These are phyloP conservation scores for Diaporthe humulicola DNA, from an alignment of 2,329 filamentous ascomycete genomes.

Conservation along the genomic window DNA sequence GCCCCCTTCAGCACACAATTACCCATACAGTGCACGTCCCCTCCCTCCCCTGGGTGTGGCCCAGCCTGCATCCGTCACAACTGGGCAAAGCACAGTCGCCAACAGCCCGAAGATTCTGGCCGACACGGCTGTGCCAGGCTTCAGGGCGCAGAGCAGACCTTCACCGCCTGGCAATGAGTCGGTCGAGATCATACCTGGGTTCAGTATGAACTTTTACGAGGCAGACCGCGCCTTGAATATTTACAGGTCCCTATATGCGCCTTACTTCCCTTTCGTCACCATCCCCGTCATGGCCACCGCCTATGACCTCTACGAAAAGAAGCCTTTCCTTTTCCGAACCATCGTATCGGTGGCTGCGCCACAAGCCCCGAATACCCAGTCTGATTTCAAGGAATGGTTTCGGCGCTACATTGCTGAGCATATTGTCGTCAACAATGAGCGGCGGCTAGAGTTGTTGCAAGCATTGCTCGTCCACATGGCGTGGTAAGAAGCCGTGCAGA, in stretches of 20 bases:
- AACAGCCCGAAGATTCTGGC: not conserved
- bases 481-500: constrained; percentile 48
- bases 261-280: constrained; percentile 56
- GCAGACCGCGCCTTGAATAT: constrained; percentile 49
- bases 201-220: constrained; percentile 50
- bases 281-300: constrained; percentile 46
- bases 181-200: constrained; percentile 53
- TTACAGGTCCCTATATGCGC: constrained; percentile 51
- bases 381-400: constrained; percentile 52
- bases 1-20: constrained; percentile 27
- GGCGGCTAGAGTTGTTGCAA: constrained; percentile 53
- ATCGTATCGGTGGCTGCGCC: constrained; percentile 52
- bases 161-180: constrained; percentile 22
- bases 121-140: constrained; percentile 1
- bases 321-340: constrained; percentile 54
- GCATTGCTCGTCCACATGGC: constrained; percentile 53
- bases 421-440: constrained; percentile 54
- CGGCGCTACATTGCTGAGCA: constrained; percentile 52
- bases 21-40: constrained; percentile 28
- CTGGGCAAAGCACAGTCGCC: not conserved
- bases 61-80: constrained; percentile 12
- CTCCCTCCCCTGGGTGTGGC: constrained; percentile 23
- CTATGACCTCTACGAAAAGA: constrained; percentile 48
- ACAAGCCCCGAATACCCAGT: constrained; percentile 48
- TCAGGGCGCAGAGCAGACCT: constrained; percentile 12